phyloP scores from a whole-genome alignment of 495 filamentous ascomycete species.

The Aspergillus hancockii region DNA sequence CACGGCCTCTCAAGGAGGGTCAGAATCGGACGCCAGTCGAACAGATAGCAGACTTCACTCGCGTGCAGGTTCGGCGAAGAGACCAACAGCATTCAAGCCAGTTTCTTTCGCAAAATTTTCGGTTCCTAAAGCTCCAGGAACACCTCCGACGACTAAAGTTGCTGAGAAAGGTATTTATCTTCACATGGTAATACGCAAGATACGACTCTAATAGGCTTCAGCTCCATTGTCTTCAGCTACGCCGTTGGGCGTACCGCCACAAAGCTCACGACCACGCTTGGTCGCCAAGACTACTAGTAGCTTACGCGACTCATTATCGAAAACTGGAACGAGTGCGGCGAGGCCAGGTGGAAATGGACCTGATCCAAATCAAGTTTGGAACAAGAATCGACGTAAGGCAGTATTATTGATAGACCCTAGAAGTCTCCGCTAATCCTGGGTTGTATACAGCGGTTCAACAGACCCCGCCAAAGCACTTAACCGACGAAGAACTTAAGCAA shows the following conservation, averaged over 20 bases:
- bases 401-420: slow-evolving; percentile 2
- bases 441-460: slow-evolving; percentile 65
- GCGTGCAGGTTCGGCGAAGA: slow-evolving; percentile 76
- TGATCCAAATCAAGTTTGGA: slow-evolving; percentile 86
- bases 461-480: slow-evolving; percentile 85
- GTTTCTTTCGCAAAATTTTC: slow-evolving; percentile 87
- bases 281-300: slow-evolving; percentile 67
- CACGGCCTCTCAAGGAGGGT: slow-evolving; percentile 47
- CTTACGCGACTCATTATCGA: slow-evolving; percentile 53
- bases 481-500: slow-evolving; percentile 94
- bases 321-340: slow-evolving; percentile 41
- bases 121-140: slow-evolving; percentile 53
- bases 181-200: background rate
- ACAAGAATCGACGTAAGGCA: slow-evolving; percentile 89
- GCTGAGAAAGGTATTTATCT: slow-evolving; percentile 53
- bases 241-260: slow-evolving; percentile 42
- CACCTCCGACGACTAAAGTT: slow-evolving; percentile 53
- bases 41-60: slow-evolving; percentile 60
- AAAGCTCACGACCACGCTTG: slow-evolving; percentile 56
- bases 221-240: slow-evolving; percentile 43
- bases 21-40: slow-evolving; percentile 51
- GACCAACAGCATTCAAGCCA: slow-evolving; percentile 85
- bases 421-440: slow-evolving; percentile 28
- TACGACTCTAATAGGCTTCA: slow-evolving; percentile 30
- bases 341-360: slow-evolving; percentile 55